A percentile compares a stretch with the other conserved stretches of the same genome.
phyloP scores from a whole-genome alignment of 352 stramenopile genomes.

The Phytophthora sansomeana region DNA sequence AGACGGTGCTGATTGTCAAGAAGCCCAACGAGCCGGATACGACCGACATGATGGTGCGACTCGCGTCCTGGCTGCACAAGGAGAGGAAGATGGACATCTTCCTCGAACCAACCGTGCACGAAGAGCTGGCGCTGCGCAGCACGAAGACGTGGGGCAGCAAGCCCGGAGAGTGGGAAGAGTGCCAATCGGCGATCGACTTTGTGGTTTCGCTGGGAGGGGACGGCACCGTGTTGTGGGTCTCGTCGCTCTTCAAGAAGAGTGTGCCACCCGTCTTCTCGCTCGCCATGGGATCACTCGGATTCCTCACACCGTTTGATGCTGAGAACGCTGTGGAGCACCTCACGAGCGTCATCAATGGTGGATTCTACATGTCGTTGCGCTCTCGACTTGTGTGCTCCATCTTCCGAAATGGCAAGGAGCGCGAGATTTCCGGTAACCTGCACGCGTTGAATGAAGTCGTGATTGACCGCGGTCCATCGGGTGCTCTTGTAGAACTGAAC shows the following conservation, averaged over 20 bases:
- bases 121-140: constrained; percentile 59
- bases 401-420: constrained; percentile 63
- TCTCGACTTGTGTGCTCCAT: constrained; percentile 81
- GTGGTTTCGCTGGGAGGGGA: constrained; percentile 96
- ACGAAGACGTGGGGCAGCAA: constrained; percentile 74
- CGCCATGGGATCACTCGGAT: constrained; percentile 95
- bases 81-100: constrained; percentile 79
- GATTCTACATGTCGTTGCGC: constrained; percentile 86
- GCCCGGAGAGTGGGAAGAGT: constrained; percentile 67
- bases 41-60: constrained; percentile 69
- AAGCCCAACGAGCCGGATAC: constrained; percentile 88
- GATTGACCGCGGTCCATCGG: constrained; percentile 94
- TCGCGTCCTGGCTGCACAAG: constrained; percentile 77
- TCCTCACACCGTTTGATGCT: constrained; percentile 95
- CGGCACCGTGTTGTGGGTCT: constrained; percentile 92
- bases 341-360: constrained; percentile 76
- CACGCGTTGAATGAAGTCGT: constrained; percentile 99
- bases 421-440: constrained; percentile 65
- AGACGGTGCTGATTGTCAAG: constrained; percentile 88
- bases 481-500: constrained; percentile 95
- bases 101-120: constrained; percentile 79
- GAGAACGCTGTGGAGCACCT: constrained; percentile 74
- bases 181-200: constrained; percentile 90
- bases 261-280: constrained; percentile 96
- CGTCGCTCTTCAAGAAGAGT: constrained; percentile 89